Evolutionary conservation across 78 protist species (phyloP).

Genomic region (Acrasis kona): DNA sequence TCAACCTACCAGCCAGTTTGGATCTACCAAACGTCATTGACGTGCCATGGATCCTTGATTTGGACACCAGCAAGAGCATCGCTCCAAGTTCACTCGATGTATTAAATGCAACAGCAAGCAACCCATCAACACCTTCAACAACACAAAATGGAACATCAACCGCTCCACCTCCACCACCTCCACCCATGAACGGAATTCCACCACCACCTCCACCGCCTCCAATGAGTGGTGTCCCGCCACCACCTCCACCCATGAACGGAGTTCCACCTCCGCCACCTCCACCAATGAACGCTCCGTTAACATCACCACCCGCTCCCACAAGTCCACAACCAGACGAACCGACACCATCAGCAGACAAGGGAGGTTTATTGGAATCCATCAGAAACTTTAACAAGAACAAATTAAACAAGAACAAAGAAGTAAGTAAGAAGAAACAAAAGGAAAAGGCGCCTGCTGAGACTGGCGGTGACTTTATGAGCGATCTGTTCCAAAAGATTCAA

Average conservation of each 20-base stretch:
- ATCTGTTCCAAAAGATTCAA: not conserved
- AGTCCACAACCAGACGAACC: too few relatives aligned
- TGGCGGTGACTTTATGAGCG: not conserved
- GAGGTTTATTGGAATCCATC: not conserved
- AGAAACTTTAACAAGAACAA: not conserved
- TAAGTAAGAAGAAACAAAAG: not conserved
- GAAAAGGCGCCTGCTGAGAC: not conserved
- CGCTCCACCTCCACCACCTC: not conserved
- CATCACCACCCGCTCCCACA: too few relatives aligned
- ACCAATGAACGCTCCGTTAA: too few relatives aligned
- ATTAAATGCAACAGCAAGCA: not conserved
- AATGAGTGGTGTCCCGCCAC: not conserved
- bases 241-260: not conserved
- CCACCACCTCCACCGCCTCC: constrained; percentile 3
- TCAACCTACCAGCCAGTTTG: not conserved
- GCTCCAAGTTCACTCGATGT: not conserved
- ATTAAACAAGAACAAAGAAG: not conserved
- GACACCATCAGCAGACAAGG: not conserved
- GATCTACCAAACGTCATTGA: not conserved
- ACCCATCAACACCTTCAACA: not conserved
- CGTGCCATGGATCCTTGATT: not conserved
- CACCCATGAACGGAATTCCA: not conserved
- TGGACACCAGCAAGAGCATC: not conserved
- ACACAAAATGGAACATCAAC: not conserved
- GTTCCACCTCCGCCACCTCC: not conserved